Evolutionary conservation across 2,329 filamentous ascomycete species (phyloP).

Genomic region (Alternaria atra): DNA sequence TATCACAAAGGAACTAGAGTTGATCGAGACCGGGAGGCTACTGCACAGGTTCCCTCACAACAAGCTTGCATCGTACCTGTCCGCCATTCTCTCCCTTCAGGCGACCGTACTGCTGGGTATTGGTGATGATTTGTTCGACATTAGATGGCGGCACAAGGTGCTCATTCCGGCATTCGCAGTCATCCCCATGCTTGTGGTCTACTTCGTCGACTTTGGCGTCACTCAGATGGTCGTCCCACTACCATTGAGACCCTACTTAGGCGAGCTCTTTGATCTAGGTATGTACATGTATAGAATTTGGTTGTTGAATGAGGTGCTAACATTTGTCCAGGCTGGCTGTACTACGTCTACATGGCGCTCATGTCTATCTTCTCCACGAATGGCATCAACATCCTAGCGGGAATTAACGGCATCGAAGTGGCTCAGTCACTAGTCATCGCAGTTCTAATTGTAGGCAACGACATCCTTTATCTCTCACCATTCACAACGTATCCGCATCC

Average conservation of each 20-base stretch:
- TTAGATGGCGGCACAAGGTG: slow-evolving; percentile 98
- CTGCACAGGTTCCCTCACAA: slow-evolving; percentile 93
- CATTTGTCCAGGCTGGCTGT: slow-evolving; percentile 59
- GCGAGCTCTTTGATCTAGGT: slow-evolving; percentile 82
- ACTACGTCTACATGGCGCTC: slow-evolving; percentile 97
- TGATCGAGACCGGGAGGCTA: slow-evolving; percentile 82
- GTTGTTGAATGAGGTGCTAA: slow-evolving; percentile 22
- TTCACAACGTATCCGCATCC: slow-evolving; percentile 84
- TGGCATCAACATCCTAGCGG: slow-evolving; percentile 99
- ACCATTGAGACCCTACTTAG: slow-evolving; percentile 83
- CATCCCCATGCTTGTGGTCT: slow-evolving; percentile 92
- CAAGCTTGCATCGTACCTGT: slow-evolving; percentile 96
- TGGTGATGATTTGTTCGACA: slow-evolving; percentile 96
- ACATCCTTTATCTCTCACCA: slow-evolving; percentile 80
- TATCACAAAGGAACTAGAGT: slow-evolving; percentile 75
- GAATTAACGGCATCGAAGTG: slow-evolving; percentile 98
- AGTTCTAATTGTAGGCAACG: slow-evolving; percentile 82
- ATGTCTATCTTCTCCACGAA: slow-evolving; percentile 98
- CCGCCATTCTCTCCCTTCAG: slow-evolving; percentile 91
- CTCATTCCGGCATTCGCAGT: slow-evolving; percentile 95
- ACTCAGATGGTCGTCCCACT: slow-evolving; percentile 93
- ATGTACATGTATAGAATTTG: slow-evolving; percentile 9
- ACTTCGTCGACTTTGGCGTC: slow-evolving; percentile 98
- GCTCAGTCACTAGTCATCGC: slow-evolving; percentile 93
- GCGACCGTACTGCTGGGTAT: slow-evolving; percentile 90